Percentiles rank a stretch among this genome's conserved stretches.
Conservation (phyloP, 192 early-diverging fungal species). For the Obelidium mucronatum region DNA sequence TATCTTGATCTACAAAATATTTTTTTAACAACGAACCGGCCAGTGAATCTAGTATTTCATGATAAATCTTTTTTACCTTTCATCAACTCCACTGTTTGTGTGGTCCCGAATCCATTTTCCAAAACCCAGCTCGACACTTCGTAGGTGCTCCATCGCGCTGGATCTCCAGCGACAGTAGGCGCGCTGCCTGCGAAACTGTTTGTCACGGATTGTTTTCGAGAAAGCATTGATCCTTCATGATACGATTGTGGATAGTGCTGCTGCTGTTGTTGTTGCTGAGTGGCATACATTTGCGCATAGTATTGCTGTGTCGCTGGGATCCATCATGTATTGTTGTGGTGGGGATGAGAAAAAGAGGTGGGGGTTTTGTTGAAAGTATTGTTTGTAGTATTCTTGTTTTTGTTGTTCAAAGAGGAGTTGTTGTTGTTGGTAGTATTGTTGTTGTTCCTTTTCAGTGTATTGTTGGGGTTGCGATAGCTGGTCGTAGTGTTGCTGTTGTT, state of each 20-base stretch:
- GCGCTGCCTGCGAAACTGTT: no score
- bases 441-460: background rate
- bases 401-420: no score
- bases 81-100: background rate
- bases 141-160: background rate
- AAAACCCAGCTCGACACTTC: background rate
- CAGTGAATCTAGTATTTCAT: no score
- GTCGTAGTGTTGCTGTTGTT: background rate
- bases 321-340: background rate
- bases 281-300: no score
- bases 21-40: no score
- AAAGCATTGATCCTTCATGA: no score
- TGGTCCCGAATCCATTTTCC: background rate
- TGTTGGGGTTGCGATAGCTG: background rate
- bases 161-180: no score
- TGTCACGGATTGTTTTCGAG: no score
- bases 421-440: background rate
- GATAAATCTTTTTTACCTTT: no score
- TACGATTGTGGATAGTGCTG: no score
- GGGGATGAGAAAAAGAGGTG: background rate
- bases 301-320: background rate
- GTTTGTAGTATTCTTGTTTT: background rate
- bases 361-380: background rate
- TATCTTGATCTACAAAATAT: background rate
- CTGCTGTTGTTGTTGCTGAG: no score